A percentile compares a stretch with the other conserved stretches of the same genome.
phyloP scores from a whole-genome alignment of 176 grass and related monocot species.

The Juncus effusus region DNA sequence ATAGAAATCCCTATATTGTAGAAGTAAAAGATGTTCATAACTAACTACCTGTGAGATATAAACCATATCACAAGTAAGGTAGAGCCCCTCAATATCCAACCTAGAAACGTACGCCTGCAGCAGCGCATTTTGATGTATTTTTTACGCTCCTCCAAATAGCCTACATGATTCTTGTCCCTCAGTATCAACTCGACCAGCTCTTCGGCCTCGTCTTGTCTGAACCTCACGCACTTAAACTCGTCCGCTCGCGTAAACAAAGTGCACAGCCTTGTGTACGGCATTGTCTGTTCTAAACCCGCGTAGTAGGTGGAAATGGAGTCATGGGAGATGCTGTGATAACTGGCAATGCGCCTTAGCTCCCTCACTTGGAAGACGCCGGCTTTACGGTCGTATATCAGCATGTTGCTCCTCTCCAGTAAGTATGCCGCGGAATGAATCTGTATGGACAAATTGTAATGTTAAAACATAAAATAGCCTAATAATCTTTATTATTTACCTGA shows the following conservation, averaged over 20 bases:
- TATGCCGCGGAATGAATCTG: conserved; percentile 88
- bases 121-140: conserved; percentile 63
- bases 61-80: conserved; percentile 77
- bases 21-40: neutral
- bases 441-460: neutral
- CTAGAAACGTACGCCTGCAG: conserved; percentile 83
- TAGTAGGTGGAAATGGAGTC: conserved; percentile 77
- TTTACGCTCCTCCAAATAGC: conserved; percentile 70
- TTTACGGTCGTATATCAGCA: conserved; percentile 82
- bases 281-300: conserved; percentile 74
- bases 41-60: conserved; percentile 63
- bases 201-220: conserved; percentile 81
- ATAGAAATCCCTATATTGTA: too few species aligned
- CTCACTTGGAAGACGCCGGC: conserved; percentile 80
- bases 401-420: conserved; percentile 73
- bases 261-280: conserved; percentile 74
- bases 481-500: too few species aligned
- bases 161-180: conserved; percentile 70
- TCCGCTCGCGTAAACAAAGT: conserved; percentile 63
- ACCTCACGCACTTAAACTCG: conserved; percentile 80
- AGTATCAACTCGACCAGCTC: conserved; percentile 74
- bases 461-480: neutral
- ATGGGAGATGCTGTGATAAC: conserved; percentile 82
- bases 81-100: conserved; percentile 72
- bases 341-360: conserved; percentile 78